Evolutionary conservation across 352 stramenopile genomes (phyloP), one percentile per base, ranked within the genome.

Genomic region (Phytophthora tentaculata): DNA sequence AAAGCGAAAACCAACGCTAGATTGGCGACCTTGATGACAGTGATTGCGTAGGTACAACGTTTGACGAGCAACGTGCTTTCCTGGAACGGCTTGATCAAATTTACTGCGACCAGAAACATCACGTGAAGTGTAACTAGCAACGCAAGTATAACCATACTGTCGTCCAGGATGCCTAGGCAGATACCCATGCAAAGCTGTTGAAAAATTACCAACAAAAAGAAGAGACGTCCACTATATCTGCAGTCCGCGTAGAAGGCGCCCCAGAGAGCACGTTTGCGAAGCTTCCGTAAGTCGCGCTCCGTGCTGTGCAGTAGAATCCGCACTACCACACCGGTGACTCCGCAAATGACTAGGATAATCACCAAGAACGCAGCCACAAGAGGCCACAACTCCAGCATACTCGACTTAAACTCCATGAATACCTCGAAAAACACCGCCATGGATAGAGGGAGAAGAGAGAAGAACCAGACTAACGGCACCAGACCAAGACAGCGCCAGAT

Each of bases 341-440:
- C 59, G 20, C 69, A 65, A 43, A 74, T 77, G 3, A 71, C 44
- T 9, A 83, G 26, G 0, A 75, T 24, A 0, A 90, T 32, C n/a
- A 76, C 53, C 1, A 70, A 17, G 26, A 88, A 58, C 5, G 79
- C 67, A 1, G 88, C 41, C 7, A 71, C 3, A 2, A 81, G 49
- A 13, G 56, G 56, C 20, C 61, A 65, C 0, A 61, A 37, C 6
- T 62, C 55, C 10, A 76, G 37, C 20, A 62, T 23, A 0, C 65
- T 32, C 0, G 72, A 43, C 41, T 81, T 69, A 16, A 81, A 65
- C 61, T 88, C 77, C 81, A 90, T 92, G 22, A 61, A 76, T 16
- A 86, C 81, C 32, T 88, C 83, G 52, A 84, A 89, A 32, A 76
- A 73, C 2, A 71, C 69, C 7, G 81, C 66, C 55, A 88, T 69